Evolutionary conservation across 2,329 filamentous ascomycete species (phyloP).

Genomic region (Trichoderma pleuroti): DNA sequence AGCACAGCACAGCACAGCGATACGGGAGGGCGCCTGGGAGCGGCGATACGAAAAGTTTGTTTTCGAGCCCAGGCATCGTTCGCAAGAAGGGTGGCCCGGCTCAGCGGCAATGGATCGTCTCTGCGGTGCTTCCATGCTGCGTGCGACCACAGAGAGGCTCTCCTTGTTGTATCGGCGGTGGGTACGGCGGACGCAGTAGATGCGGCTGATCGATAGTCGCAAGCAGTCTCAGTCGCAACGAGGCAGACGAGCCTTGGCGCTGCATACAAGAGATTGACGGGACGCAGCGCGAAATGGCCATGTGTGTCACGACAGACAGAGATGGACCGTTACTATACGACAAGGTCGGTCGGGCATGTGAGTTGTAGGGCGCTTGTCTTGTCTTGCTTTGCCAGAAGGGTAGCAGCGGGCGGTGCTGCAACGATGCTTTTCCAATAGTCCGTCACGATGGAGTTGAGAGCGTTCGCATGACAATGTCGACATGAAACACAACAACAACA

Average conservation of each 20-base stretch:
- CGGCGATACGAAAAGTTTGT: neutral
- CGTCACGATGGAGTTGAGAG: neutral
- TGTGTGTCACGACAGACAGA: neutral
- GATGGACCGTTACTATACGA: neutral
- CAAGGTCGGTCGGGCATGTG: neutral
- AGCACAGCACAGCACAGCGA: too few species aligned
- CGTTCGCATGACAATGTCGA: neutral
- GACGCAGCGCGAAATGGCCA: neutral
- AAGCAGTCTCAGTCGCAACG: neutral
- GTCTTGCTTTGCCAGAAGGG: neutral
- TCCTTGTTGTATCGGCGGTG: neutral
- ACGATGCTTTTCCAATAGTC: neutral
- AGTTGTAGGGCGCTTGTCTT: neutral
- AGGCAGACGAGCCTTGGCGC: neutral
- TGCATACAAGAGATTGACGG: neutral
- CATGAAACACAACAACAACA: neutral
- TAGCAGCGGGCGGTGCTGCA: neutral
- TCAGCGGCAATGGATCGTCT: neutral
- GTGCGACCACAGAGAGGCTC: neutral
- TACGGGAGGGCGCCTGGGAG: neutral
- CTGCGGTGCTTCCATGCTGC: neutral
- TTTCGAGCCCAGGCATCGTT: neutral
- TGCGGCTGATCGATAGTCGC: conserved; percentile 15
- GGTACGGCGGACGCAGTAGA: neutral
- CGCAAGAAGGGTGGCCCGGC: neutral